Evolutionary conservation across 2,329 filamentous ascomycete genomes (phyloP).

Genomic region (Paraphaeosphaeria sporulosa): DNA sequence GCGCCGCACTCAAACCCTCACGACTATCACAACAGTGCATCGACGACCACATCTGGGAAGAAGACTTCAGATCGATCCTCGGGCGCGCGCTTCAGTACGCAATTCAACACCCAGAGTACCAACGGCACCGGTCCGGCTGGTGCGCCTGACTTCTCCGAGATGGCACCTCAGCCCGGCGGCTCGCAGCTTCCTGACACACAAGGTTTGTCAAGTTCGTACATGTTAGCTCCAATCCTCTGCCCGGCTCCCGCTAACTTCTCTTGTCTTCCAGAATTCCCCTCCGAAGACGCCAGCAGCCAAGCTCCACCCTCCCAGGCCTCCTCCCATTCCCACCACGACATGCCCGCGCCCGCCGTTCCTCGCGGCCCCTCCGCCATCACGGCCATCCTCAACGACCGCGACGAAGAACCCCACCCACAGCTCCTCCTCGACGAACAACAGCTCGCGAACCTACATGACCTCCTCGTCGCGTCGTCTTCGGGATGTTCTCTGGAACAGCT

Average conservation of each 20-base stretch:
- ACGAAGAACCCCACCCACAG: conserved; percentile 35
- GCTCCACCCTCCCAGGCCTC: conserved; percentile 45
- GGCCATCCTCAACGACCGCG: conserved; percentile 51
- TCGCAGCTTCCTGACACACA: conserved; percentile 72
- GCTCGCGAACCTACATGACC: conserved; percentile 66
- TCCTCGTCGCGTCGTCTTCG: conserved; percentile 72
- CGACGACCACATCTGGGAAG: conserved; percentile 84
- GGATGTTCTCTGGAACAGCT: conserved; percentile 91
- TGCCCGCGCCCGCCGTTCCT: conserved; percentile 47
- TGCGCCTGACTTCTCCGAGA: conserved; percentile 63
- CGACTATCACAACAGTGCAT: conserved; percentile 83
- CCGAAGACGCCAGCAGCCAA: conserved; percentile 44
- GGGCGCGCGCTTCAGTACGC: conserved; percentile 72
- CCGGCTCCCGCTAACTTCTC: conserved; percentile 26
- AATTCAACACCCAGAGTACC: conserved; percentile 75
- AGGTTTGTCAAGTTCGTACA: conserved; percentile 51
- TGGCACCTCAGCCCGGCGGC: conserved; percentile 59
- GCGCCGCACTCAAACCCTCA: conserved; percentile 64
- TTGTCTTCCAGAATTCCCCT: conserved; percentile 32
- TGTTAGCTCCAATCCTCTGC: conserved; percentile 17
- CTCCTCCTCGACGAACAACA: conserved; percentile 59
- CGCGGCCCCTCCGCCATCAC: conserved; percentile 48
- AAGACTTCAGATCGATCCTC: conserved; percentile 77
- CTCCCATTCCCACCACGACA: conserved; percentile 37
- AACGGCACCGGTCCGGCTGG: conserved; percentile 65